These are phyloP conservation scores for Camellia lanceoleosa DNA, from an alignment of 148 eudicot species.

Conservation along the genomic window DNA sequence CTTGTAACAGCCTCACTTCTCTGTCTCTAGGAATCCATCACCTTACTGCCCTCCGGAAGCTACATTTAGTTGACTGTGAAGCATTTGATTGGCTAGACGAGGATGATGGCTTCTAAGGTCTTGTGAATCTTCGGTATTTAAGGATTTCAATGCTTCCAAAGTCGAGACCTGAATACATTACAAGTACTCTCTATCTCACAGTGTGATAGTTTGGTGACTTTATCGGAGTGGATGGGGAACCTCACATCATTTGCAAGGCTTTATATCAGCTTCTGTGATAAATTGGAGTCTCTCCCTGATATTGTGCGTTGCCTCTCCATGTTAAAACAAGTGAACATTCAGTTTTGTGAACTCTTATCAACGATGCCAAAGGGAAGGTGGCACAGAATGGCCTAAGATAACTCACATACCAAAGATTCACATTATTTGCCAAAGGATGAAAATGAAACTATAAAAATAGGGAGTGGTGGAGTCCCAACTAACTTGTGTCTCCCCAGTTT, in stretches of 20 bases:
- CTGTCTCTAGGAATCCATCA: neutral
- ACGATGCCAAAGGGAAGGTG: no score
- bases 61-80: neutral
- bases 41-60: neutral
- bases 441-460: no score
- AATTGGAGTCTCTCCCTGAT: neutral
- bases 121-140: neutral
- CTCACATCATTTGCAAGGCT: neutral
- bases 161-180: neutral
- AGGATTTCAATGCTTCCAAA: neutral
- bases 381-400: no score
- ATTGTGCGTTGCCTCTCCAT: neutral
- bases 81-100: neutral
- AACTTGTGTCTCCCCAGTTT: no score
- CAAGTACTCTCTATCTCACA: neutral
- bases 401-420: no score
- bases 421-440: no score
- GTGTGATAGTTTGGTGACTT: neutral
- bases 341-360: neutral
- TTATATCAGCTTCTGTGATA: neutral
- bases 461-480: no score
- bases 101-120: neutral
- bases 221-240: neutral
- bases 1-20: neutral
- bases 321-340: neutral